Percentiles rank a stretch among this genome's conserved stretches.
Evolutionary conservation across 164 flowering plant species (phyloP).

Genomic region (Tinospora cordifolia): DNA sequence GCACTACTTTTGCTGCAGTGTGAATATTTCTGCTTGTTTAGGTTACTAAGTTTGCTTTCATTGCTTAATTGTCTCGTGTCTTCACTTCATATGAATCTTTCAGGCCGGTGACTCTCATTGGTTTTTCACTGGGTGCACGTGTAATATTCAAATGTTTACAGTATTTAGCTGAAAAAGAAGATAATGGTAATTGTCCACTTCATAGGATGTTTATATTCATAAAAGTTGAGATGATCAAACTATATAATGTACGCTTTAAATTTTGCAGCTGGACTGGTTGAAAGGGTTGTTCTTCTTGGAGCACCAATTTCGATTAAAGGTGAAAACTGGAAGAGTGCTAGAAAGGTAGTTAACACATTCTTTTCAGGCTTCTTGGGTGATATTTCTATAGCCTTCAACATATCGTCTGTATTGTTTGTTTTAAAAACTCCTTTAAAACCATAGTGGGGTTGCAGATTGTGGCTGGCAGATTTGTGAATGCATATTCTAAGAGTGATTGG

Average conservation of each 20-base stretch:
- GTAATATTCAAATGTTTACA: slow-evolving; percentile 88
- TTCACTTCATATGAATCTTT: slow-evolving; percentile 19
- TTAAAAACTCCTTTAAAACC: background rate
- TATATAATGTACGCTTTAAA: slow-evolving; percentile 7
- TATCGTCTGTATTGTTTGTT: background rate
- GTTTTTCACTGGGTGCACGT: slow-evolving; percentile 93
- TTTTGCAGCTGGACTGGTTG: slow-evolving; percentile 64
- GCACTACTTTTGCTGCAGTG: slow-evolving; percentile 1
- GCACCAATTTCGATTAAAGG: slow-evolving; percentile 76
- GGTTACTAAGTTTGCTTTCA: background rate
- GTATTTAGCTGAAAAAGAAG: slow-evolving; percentile 60
- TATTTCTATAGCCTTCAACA: background rate
- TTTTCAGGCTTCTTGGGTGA: slow-evolving; percentile 1
- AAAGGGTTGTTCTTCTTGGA: slow-evolving; percentile 95
- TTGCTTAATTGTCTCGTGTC: background rate
- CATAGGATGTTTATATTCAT: background rate
- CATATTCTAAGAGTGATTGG: slow-evolving; percentile 82
- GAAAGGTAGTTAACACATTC: slow-evolving; percentile 45
- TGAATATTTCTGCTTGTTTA: slow-evolving; percentile 1
- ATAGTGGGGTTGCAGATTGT: slow-evolving; percentile 54
- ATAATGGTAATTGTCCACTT: slow-evolving; percentile 20
- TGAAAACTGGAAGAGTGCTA: slow-evolving; percentile 78
- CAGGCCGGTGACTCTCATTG: slow-evolving; percentile 96
- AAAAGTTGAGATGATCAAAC: slow-evolving; percentile 2
- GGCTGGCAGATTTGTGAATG: slow-evolving; percentile 91